Evolutionary conservation across 2,329 filamentous ascomycete genomes (phyloP).

Genomic region (Pleurostoma richardsiae): DNA sequence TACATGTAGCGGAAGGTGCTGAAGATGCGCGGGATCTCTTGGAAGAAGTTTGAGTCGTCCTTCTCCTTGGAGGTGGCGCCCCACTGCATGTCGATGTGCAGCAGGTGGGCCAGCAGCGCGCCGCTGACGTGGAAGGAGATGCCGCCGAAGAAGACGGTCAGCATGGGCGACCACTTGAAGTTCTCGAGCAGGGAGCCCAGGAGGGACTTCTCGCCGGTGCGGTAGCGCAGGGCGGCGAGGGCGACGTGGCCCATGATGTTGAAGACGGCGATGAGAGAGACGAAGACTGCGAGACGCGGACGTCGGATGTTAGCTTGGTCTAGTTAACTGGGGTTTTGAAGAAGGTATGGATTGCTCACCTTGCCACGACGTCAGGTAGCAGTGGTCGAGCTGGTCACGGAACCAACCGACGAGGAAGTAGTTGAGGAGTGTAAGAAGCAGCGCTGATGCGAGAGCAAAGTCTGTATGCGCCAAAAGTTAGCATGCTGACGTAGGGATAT

Average conservation of each 20-base stretch:
- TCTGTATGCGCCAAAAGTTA: conserved; percentile 43
- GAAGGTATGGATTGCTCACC: no score
- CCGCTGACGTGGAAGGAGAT: conserved; percentile 33
- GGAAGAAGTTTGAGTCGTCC: conserved; percentile 49
- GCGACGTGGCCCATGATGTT: conserved; percentile 54
- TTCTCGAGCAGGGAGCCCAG: conserved; percentile 44
- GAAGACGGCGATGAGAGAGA: conserved; percentile 60
- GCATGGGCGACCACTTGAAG: conserved; percentile 57
- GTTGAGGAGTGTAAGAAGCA: conserved; percentile 62
- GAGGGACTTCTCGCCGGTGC: conserved; percentile 48
- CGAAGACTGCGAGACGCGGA: conserved; percentile 34
- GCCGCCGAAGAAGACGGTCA: conserved; percentile 36
- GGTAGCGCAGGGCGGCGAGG: conserved; percentile 58
- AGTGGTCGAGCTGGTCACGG: conserved; percentile 60
- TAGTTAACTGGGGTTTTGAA: no score
- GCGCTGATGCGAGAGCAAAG: conserved; percentile 64
- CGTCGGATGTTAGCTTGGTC: no score
- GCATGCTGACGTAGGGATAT: neutral
- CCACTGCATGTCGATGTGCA: conserved; percentile 39
- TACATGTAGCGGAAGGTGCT: conserved; percentile 45
- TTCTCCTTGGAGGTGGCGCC: conserved; percentile 53
- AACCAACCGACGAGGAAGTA: conserved; percentile 70
- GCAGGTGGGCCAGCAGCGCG: conserved; percentile 33
- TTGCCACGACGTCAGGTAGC: conserved; percentile 61
- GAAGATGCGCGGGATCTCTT: conserved; percentile 49